Percentiles rank a stretch among this genome's conserved stretches.
These are phyloP conservation scores for Yarrowia osloensis DNA, from an alignment of 805 yeast species.

Conservation along the genomic window DNA sequence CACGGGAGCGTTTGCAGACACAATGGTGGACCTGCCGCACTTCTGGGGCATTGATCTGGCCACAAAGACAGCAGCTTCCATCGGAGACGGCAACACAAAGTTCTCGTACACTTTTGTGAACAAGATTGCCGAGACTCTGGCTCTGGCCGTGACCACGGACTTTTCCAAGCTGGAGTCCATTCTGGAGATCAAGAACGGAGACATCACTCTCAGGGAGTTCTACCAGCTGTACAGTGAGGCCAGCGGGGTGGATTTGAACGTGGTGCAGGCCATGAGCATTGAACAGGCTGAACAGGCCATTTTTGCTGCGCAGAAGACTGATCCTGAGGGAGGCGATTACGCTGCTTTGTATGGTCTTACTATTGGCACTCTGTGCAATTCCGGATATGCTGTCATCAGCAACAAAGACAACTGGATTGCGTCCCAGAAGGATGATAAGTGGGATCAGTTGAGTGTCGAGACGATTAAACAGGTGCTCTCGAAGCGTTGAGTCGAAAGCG, in stretches of 20 bases:
- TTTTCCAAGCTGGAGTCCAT: neutral
- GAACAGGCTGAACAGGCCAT: constrained; percentile 1
- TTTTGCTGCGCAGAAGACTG: neutral
- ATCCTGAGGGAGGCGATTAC: constrained; percentile 5
- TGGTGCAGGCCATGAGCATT: neutral
- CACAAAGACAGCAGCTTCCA: neutral
- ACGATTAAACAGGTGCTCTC: neutral
- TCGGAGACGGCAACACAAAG: constrained; percentile 1
- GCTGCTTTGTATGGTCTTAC: constrained; percentile 10
- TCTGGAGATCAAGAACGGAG: constrained; percentile 24
- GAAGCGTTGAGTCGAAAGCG: too few species aligned
- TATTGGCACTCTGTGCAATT: constrained; percentile 2
- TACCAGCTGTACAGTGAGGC: neutral
- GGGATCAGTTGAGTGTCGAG: neutral
- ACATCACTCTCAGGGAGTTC: constrained; percentile 8
- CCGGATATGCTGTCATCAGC: neutral
- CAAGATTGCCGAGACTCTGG: constrained; percentile 15
- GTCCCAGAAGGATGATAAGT: neutral
- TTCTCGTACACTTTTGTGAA: constrained; percentile 19
- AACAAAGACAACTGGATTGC: constrained; percentile 25
- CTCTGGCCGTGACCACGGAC: neutral
- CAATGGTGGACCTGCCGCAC: constrained; percentile 2
- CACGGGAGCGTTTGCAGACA: constrained; percentile 17
- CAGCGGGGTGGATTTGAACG: neutral
- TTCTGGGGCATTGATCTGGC: constrained; percentile 22